A percentile compares a stretch with the other conserved stretches of the same genome.
Evolutionary conservation across 768 basidiomycete genomes (phyloP).

Genomic region (Phylloporus arenicola): DNA sequence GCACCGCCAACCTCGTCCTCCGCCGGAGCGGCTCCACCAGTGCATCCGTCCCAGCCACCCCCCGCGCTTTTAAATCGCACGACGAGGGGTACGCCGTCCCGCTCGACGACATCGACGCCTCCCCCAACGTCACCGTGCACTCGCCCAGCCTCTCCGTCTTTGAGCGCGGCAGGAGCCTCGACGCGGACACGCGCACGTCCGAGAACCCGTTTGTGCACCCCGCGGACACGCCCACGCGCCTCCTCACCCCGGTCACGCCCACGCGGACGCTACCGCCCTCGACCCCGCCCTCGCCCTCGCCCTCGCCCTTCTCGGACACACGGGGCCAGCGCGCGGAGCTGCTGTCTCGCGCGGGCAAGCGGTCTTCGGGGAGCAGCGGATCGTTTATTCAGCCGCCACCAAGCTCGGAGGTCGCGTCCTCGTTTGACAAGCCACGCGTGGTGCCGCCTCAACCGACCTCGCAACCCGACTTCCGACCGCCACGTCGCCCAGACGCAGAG

Average conservation of each 20-base stretch:
- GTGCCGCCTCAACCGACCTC: constrained; percentile 35
- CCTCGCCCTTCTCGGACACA: constrained; percentile 36
- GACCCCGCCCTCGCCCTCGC: constrained; percentile 10
- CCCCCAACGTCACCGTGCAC: constrained; percentile 35
- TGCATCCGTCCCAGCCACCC: constrained; percentile 27
- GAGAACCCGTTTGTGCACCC: constrained; percentile 45
- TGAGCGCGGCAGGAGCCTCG: constrained; percentile 12
- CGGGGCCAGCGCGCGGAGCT: constrained; percentile 12
- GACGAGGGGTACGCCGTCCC: constrained; percentile 43
- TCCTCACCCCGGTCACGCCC: constrained; percentile 2
- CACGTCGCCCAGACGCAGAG: constrained; percentile 17
- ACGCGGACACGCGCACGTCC: constrained; percentile 1
- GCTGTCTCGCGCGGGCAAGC: not conserved
- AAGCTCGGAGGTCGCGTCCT: constrained; percentile 55
- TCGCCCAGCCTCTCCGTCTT: constrained; percentile 19
- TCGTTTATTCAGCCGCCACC: constrained; percentile 37
- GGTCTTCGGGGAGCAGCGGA: constrained; percentile 5
- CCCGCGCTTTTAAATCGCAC: constrained; percentile 43
- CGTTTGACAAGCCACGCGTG: constrained; percentile 32
- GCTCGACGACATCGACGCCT: constrained; percentile 46
- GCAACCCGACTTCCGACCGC: constrained; percentile 24
- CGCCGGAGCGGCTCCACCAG: constrained; percentile 31
- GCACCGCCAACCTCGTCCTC: constrained; percentile 54
- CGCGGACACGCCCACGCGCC: constrained; percentile 8
- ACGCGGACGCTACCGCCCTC: not conserved